These are phyloP conservation scores for Podospora pseudocomata DNA, from an alignment of 495 filamentous ascomycete species.

Conservation along the genomic window DNA sequence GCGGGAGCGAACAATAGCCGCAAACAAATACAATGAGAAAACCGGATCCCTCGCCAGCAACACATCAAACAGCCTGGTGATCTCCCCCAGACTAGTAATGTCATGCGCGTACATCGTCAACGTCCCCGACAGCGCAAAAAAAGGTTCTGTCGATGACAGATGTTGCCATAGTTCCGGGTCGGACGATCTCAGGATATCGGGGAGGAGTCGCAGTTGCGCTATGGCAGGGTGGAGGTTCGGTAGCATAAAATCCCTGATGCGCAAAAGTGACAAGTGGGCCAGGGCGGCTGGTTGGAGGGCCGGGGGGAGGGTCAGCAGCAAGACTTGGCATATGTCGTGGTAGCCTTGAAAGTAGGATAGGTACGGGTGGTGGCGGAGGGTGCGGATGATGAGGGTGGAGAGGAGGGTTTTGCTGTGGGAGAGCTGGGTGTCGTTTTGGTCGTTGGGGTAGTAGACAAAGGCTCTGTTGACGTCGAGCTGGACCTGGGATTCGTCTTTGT, in stretches of 20 bases:
- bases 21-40: constrained; percentile 87
- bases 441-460: constrained; percentile 93
- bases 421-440: constrained; percentile 55
- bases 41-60: constrained; percentile 79
- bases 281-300: constrained; percentile 53
- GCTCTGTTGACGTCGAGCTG: constrained; percentile 87
- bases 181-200: constrained; percentile 65
- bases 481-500: constrained; percentile 86
- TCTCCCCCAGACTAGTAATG: constrained; percentile 83
- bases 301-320: constrained; percentile 74
- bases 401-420: constrained; percentile 65
- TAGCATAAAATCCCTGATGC: constrained; percentile 97
- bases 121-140: constrained; percentile 86
- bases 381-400: constrained; percentile 67
- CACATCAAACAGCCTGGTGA: constrained; percentile 86
- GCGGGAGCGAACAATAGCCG: constrained; percentile 76
- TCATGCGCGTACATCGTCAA: constrained; percentile 95
- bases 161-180: constrained; percentile 67
- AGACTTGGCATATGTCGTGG: constrained; percentile 97
- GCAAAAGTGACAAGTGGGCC: constrained; percentile 75
- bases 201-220: constrained; percentile 78
- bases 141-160: constrained; percentile 73
- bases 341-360: constrained; percentile 98
- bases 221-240: constrained; percentile 78
- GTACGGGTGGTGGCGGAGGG: constrained; percentile 76